Percentiles rank a stretch among this genome's conserved stretches.
These are phyloP conservation scores for Verticillium alfalfae DNA, from an alignment of 2,329 filamentous ascomycete genomes.

Conservation along the genomic window DNA sequence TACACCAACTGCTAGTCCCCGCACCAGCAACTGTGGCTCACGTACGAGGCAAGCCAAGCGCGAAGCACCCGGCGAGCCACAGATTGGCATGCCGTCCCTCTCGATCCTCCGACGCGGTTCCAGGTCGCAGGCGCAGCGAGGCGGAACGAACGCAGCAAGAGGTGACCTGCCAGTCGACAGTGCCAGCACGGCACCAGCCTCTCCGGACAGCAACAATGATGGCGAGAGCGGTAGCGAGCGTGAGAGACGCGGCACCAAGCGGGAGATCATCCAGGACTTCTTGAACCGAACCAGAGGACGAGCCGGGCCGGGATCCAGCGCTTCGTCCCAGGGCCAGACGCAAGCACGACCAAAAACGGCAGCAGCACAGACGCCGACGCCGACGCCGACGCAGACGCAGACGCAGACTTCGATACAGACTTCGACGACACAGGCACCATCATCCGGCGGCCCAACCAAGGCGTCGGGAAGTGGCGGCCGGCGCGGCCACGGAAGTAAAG, in stretches of 20 bases:
- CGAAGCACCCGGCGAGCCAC: not conserved
- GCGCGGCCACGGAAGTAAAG: not conserved
- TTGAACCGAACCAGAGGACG: not conserved
- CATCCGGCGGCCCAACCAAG: not conserved
- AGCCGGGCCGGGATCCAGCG: not conserved
- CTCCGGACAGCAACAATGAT: not conserved
- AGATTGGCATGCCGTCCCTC: constrained; percentile 22
- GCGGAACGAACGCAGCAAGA: not conserved
- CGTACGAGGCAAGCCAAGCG: not conserved
- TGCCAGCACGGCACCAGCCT: not conserved
- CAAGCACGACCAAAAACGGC: not conserved
- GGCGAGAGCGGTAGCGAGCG: constrained; percentile 1
- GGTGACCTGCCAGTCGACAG: constrained; percentile 1
- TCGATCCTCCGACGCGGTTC: constrained; percentile 19
- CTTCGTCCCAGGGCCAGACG: not conserved
- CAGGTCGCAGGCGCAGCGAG: constrained; percentile 13
- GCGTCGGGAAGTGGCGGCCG: not conserved
- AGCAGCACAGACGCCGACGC: constrained; percentile 2
- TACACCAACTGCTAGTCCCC: not conserved
- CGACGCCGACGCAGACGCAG: not conserved
- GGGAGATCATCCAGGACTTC: not conserved
- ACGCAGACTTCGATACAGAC: not conserved
- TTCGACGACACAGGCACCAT: not conserved
- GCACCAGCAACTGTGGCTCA: not conserved
- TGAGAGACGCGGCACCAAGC: not conserved